Evolutionary conservation across 352 stramenopile species (phyloP).

Genomic region (Globisporangium paroecandrum): DNA sequence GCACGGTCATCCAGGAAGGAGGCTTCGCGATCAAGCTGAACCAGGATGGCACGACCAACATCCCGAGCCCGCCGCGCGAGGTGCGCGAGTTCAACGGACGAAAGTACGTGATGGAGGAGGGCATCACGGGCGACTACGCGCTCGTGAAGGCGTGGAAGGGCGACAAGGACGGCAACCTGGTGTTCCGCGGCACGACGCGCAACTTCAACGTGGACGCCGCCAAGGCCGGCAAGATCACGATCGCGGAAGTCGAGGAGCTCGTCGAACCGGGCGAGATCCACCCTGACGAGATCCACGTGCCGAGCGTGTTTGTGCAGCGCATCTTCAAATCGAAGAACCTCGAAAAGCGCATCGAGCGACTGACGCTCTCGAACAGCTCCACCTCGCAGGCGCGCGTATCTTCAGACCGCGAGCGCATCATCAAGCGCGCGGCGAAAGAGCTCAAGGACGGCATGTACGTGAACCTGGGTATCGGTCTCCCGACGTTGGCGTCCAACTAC

Average conservation of each 20-base stretch:
- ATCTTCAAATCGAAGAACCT: conserved; percentile 89
- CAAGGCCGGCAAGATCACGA: conserved; percentile 91
- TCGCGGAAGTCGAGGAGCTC: conserved; percentile 95
- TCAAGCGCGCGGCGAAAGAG: conserved; percentile 88
- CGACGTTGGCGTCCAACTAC: conserved; percentile 95
- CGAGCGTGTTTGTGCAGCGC: conserved; percentile 95
- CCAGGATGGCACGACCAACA: conserved; percentile 58
- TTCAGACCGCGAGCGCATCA: conserved; percentile 88
- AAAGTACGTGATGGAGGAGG: conserved; percentile 96
- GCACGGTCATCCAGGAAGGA: conserved; percentile 89
- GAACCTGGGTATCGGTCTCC: conserved; percentile 96
- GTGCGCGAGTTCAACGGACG: conserved; percentile 77
- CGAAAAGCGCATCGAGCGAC: conserved; percentile 94
- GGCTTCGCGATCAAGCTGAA: conserved; percentile 80
- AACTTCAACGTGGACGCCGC: conserved; percentile 97
- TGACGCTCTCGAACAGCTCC: conserved; percentile 81
- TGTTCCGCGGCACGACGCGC: conserved; percentile 93
- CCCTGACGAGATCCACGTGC: conserved; percentile 93
- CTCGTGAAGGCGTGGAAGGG: conserved; percentile 96
- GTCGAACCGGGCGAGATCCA: conserved; percentile 92
- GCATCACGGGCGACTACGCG: conserved; percentile 91
- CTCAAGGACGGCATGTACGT: conserved; percentile 96
- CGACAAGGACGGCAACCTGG: conserved; percentile 94
- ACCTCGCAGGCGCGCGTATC: conserved; percentile 65
- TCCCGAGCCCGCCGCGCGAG: conserved; percentile 69